Percentiles rank a stretch among this genome's conserved stretches.
Evolutionary conservation across 2,329 filamentous ascomycete genomes (phyloP).

Genomic region (Aaosphaeria pasadenensis): DNA sequence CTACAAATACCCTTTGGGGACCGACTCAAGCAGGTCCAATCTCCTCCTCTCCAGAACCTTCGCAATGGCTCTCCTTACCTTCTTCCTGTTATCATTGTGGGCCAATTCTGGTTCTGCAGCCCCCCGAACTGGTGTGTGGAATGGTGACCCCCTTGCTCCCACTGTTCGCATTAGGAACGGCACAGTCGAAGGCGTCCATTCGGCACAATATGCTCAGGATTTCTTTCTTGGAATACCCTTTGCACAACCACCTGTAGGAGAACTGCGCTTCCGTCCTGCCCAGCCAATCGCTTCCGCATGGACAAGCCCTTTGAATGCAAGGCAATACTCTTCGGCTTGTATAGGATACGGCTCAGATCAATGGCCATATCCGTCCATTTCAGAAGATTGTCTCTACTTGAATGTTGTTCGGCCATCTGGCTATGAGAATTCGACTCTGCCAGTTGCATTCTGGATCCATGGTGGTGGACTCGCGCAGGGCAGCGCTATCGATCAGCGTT

Average conservation of each 20-base stretch:
- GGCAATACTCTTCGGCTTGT: slow-evolving; percentile 10
- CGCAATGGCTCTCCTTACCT: not conserved
- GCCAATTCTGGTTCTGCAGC: slow-evolving; percentile 1
- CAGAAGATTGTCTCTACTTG: slow-evolving; percentile 46
- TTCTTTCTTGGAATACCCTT: slow-evolving; percentile 50
- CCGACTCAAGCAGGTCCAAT: too few relatives aligned
- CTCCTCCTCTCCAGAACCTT: too few relatives aligned
- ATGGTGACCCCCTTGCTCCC: slow-evolving; percentile 16
- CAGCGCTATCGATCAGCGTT: slow-evolving; percentile 52
- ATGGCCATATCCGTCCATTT: slow-evolving; percentile 56
- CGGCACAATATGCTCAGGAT: slow-evolving; percentile 38
- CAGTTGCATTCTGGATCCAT: slow-evolving; percentile 56
- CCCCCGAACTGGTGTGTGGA: not conserved
- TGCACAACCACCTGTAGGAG: slow-evolving; percentile 49
- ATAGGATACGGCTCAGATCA: slow-evolving; percentile 34
- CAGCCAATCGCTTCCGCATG: slow-evolving; percentile 7
- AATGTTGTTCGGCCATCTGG: slow-evolving; percentile 49
- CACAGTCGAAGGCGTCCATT: slow-evolving; percentile 35
- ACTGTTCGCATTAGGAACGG: slow-evolving; percentile 39
- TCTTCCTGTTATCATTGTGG: not conserved
- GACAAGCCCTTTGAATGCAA: slow-evolving; percentile 4
- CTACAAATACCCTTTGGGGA: too few relatives aligned
- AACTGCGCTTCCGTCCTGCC: slow-evolving; percentile 27
- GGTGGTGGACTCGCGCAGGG: slow-evolving; percentile 51
- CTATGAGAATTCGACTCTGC: slow-evolving; percentile 38